These are phyloP conservation scores for Phallus indusiatus DNA, from an alignment of 768 basidiomycete species.

Conservation along the genomic window DNA sequence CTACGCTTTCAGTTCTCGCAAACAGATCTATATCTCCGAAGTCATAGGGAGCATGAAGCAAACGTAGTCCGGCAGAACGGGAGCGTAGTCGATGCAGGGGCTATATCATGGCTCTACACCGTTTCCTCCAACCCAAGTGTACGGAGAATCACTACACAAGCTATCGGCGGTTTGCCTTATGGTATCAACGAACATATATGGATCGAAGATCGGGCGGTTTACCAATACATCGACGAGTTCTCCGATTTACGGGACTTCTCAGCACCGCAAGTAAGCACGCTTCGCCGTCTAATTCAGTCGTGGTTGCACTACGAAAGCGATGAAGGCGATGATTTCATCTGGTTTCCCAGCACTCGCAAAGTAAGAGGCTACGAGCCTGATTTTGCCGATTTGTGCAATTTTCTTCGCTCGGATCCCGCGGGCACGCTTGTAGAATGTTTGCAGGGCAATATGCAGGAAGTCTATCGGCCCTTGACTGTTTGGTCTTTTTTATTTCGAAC, in stretches of 20 bases:
- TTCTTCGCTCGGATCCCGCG: neutral
- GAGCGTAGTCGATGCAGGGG: neutral
- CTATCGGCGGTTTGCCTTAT: neutral
- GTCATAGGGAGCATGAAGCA: neutral
- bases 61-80: neutral
- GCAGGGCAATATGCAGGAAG: neutral
- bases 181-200: neutral
- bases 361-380: neutral
- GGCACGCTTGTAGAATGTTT: neutral
- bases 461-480: neutral
- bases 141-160: neutral
- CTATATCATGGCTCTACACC: neutral
- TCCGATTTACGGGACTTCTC: neutral
- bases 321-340: neutral
- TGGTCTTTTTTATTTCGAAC: neutral
- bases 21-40: neutral
- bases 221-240: neutral
- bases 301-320: neutral
- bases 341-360: neutral
- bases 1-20: neutral
- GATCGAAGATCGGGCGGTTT: neutral
- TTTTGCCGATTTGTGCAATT: neutral
- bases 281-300: neutral
- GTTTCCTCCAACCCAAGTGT: neutral
- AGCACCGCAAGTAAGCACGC: neutral